Base-by-base conservation (phyloP, 1,284 basidiomycete species). In the Naganishia cerealis region DNA sequence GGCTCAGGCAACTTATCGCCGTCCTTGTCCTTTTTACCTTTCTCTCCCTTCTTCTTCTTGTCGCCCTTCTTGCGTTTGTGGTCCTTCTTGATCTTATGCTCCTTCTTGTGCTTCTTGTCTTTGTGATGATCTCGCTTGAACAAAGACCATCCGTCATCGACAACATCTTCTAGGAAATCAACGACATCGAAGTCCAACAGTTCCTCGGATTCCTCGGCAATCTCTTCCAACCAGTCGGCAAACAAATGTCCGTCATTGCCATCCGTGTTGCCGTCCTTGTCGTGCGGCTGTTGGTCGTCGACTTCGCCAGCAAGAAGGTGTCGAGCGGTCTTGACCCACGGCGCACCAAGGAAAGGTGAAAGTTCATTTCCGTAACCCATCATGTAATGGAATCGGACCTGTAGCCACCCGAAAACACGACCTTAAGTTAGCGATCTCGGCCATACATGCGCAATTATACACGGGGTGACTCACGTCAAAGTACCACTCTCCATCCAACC, bases 321-420 rank as follows among this genome's bases (percentile, higher is more conserved):
- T 12, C 74, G 72, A 0, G 79, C 78, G 16, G 79, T 77, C 71
- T 78, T 79, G 57, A 80, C 75, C 81, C 81, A 82, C 0, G 78
- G 80, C 33, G 78, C 73, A 54, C 81, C 81, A 21, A 82, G 74
- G 71, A 80, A 81, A 0, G 81, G 79, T 0, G 80, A 73, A 33
- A 81, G 72, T 9, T 71, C 29, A 18, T 75, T 73, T 0, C 77
- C 79, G 72, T 81, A 82, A 0, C 81, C 81, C 72, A 81, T 78
- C 73, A 79, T 76, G 68, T 81, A 76, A 70, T 80, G 77, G 72
- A 78, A 82, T 59, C 80, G 73, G 36, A 81, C 71, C 68, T 70
- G 40, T 36, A 18, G 46, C 13, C 43, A 8, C n/a, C 21, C 46
- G 7, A 21, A 21, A 50, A 26, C 2, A 42, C 29, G 52, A 21